Base-by-base conservation (phyloP, 2,329 filamentous ascomycete species). In the Pyrenophora seminiperda region DNA sequence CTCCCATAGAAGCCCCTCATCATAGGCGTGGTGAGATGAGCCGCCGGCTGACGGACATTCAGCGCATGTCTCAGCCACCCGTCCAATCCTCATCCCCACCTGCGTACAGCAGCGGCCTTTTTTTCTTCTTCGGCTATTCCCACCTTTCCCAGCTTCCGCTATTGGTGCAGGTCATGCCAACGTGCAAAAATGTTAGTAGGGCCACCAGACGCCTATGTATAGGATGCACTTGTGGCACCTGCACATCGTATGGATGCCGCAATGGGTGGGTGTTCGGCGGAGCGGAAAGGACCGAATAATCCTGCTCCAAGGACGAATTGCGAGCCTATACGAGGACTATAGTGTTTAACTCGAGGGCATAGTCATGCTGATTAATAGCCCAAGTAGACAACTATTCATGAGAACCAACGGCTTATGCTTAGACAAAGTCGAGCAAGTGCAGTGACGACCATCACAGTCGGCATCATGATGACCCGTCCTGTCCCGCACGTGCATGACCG, bases 211-310 rank as follows among this genome's bases (percentile, higher is more conserved):
- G 43, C 32, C 32, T 47, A 51, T 47, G 42, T 37, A 47, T 50
- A 47, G 48, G 31, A 20, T 41, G 38, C 31, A 38, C 24, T 24
- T 42, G 37, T 51, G 48, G 48, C 43, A 38, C 48, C 48, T 43
- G 44, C 43, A 11, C 36, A 37, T 47, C 24, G 31, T 47, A 19
- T 24, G 14, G 39, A 41, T 27, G 37, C 38, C 41, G 30, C 31
- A 47, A 27, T 40, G 15, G 9, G 17, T 32, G n/a, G 30, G 30
- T 39, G 42, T 46, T 34, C 20, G 30, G 41, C 36, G 30, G 30
- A 36, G 41, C 36, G 30, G 30, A 36, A 34, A 29, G 36, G 34
- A 34, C 13, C 20, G 19, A 17, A 14, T 13, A 14, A 24, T 14
- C 19, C 18, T 22, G 19, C 19, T 20, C 13, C 19, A 9, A 34